Base-by-base conservation (phyloP, 495 filamentous ascomycete genomes). In the Penicillium waksmanii region DNA sequence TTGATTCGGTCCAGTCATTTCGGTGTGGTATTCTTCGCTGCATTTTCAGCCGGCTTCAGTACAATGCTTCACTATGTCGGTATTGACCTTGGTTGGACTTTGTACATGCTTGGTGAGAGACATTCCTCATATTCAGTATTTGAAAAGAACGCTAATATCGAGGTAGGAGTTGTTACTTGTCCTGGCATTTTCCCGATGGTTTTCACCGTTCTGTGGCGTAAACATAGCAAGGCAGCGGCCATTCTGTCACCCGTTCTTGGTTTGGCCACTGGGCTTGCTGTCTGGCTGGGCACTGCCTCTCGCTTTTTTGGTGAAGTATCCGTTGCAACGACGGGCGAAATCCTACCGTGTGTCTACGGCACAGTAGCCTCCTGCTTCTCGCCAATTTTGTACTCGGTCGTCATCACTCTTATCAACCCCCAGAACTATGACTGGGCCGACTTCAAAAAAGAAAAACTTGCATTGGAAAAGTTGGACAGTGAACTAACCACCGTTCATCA, bases 181-280 rank as follows among this genome's bases (percentile, higher is more conserved):
- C 73, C 77, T 3, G 78, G 73, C 2, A 75, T 83, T 56, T 77
- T 84, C 55, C 81, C 82, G 7, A 77, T 80, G 65, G 71, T 75
- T 1, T 80, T 81, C 57, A 79, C 80, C 11, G 69, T 84, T 53
- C 71, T 82, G 42, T 83, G 82, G 82, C 65, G 64, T 2, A 67
- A 71, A 8, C 81, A 83, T 64, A 79, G 68, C 53, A 74, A 64
- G 49, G 61, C 70, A 0, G 79, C 76, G 3, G 76, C 79, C 4
- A 76, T 80, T 18, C 60, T 80, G 3, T 72, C 75, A 6, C 79
- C 82, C 0, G 55, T 82, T 1, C 66, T 78, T 0, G 78, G 78
- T 0, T 52, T 81, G 0, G 69, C 68, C 0, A 77, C 78, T 0
- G 78, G 78, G 8, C 48, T 84, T 9, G 71, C 72, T 6, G 75